A percentile compares a stretch with the other conserved stretches of the same genome.
Evolutionary conservation across 2,329 filamentous ascomycete genomes (phyloP).

Genomic region (Aspergillus ochraceoroseus): DNA sequence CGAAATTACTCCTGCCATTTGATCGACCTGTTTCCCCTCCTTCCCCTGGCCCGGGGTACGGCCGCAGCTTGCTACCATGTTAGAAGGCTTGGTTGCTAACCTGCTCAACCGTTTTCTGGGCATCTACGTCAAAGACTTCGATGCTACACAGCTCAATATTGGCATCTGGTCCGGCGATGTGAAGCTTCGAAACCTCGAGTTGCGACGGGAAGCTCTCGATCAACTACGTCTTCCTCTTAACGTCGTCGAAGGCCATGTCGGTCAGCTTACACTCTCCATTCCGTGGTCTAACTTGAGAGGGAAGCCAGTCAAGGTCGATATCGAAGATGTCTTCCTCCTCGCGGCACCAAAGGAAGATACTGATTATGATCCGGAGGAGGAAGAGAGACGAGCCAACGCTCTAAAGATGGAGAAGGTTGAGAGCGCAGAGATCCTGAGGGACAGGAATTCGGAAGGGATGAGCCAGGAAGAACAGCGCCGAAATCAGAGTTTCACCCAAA

Average conservation of each 20-base stretch:
- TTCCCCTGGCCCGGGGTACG: constrained; percentile 67
- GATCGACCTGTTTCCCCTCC: constrained; percentile 7
- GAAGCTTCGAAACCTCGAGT: constrained; percentile 84
- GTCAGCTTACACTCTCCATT: constrained; percentile 84
- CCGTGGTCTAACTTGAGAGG: constrained; percentile 96
- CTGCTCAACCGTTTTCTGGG: constrained; percentile 98
- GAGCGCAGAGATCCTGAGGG: constrained; percentile 89
- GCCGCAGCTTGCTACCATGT: constrained; percentile 65
- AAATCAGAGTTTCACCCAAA: constrained; percentile 95
- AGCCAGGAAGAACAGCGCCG: constrained; percentile 94
- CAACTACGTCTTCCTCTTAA: constrained; percentile 96
- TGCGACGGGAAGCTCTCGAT: constrained; percentile 90
- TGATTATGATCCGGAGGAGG: constrained; percentile 87
- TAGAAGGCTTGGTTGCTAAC: constrained; percentile 94
- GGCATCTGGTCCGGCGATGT: constrained; percentile 99
- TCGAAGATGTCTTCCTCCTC: constrained; percentile 93
- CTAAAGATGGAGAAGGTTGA: constrained; percentile 99
- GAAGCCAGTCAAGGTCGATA: constrained; percentile 88
- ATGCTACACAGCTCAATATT: constrained; percentile 94
- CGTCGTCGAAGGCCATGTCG: constrained; percentile 90
- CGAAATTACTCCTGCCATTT: constrained; percentile 2
- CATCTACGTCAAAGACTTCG: constrained; percentile 99
- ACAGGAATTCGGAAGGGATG: constrained; percentile 86
- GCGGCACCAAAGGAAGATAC: constrained; percentile 94
- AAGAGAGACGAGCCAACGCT: constrained; percentile 77